These are phyloP conservation scores for Leccinum uliginosum DNA, from an alignment of 768 basidiomycete species.

Conservation along the genomic window DNA sequence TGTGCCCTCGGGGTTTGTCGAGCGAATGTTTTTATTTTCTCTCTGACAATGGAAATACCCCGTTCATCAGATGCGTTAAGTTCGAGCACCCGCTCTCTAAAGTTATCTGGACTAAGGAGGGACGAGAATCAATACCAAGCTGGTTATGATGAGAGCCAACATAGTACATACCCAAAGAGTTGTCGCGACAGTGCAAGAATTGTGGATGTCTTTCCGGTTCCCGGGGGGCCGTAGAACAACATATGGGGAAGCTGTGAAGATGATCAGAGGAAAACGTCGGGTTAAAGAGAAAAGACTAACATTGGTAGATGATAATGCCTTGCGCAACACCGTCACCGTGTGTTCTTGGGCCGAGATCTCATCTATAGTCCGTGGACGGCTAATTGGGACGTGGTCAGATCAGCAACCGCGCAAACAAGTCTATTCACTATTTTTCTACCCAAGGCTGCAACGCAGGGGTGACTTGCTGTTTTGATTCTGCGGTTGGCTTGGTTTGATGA, in stretches of 20 bases:
- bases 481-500: conserved; percentile 36
- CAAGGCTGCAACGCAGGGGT: conserved; percentile 78
- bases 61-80: conserved; percentile 98
- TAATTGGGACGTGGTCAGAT: conserved; percentile 30
- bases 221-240: conserved; percentile 99
- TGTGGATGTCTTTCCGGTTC: conserved; percentile 97
- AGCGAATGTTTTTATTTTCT: conserved; percentile 98
- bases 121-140: neutral
- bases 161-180: conserved; percentile 74
- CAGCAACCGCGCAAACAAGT: neutral
- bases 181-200: conserved; percentile 92
- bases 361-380: conserved; percentile 96
- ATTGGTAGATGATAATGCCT: conserved; percentile 90
- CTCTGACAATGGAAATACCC: conserved; percentile 93
- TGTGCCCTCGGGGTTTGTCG: conserved; percentile 87
- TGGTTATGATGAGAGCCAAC: neutral
- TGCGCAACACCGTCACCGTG: conserved; percentile 85
- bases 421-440: conserved; percentile 95
- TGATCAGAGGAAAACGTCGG: conserved; percentile 6
- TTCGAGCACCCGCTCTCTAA: conserved; percentile 88
- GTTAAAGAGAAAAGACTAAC: conserved; percentile 37
- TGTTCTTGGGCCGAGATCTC: conserved; percentile 98
- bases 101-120: conserved; percentile 81
- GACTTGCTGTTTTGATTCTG: conserved; percentile 40
- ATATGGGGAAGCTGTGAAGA: conserved; percentile 88